Evolutionary conservation across 129 eudicot genomes (phyloP).

Genomic region (Tagetes patula): DNA sequence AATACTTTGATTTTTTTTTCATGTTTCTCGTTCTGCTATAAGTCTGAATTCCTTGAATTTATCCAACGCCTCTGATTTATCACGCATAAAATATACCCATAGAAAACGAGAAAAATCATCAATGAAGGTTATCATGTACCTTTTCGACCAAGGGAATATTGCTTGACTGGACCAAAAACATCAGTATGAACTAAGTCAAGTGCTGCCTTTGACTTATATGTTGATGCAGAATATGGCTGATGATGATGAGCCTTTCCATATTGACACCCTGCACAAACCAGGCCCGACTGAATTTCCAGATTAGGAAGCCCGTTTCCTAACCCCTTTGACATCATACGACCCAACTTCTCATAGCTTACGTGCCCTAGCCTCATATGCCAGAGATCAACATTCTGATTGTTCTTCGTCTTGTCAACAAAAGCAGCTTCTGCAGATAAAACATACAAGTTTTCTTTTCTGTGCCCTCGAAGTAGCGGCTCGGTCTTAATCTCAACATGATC

Average conservation of each 20-base stretch:
- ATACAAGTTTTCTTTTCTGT: not conserved
- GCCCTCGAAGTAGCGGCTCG: not conserved
- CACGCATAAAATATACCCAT: not conserved
- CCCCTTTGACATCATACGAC: not conserved
- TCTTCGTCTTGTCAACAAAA: not conserved
- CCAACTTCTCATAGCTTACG: not conserved
- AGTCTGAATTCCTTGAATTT: not conserved
- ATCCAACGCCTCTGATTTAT: not conserved
- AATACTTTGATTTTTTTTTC: too few relatives aligned
- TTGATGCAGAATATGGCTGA: not conserved
- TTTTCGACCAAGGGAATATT: not conserved
- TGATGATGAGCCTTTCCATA: not conserved
- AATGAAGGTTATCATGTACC: not conserved
- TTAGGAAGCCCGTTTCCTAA: not conserved
- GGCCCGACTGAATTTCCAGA: not conserved
- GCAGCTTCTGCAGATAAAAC: not conserved
- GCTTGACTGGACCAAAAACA: not conserved
- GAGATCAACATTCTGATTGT: not conserved
- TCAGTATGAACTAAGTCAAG: not conserved
- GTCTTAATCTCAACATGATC: not conserved
- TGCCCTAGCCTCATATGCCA: not conserved
- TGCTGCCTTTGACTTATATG: not conserved
- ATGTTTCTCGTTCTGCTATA: not conserved
- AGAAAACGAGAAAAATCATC: not conserved
- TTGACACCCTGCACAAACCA: not conserved